Base-by-base conservation (phyloP, 2,329 filamentous ascomycete species). In the Helminthosporium solani region DNA sequence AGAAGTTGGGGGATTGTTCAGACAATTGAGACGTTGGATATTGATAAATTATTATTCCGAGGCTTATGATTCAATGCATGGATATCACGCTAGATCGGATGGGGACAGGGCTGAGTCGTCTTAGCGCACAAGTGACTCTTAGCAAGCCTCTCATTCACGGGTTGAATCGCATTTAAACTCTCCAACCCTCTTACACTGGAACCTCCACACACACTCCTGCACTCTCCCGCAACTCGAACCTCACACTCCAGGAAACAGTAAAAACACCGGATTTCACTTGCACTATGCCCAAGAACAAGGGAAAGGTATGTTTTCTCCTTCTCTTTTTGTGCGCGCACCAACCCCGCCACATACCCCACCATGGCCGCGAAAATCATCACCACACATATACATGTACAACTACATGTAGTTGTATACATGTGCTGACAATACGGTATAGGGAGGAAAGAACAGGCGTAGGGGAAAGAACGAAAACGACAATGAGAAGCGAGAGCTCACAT, bases 271-370 rank as follows among this genome's bases (percentile, higher is more conserved):
- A 33, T 42, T 51, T 30, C 47, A 38, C 34, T 16, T 56, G 63
- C 75, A 85, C 75, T 53, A 96, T 96, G 91, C 91, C 91, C 70
- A 96, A 96, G 89, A 96, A 96, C 75, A 96, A 96, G 86, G 91
- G 91, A 91, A 96, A 96, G 79, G 90, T 95, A 80, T 71, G 64
- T 60, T n/a, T 35, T 49, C 14, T 19, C 20, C 37, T n/a, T 44
- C n/a, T n/a, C 23, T 25, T 5, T 6, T 23, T 31, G 35, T 56
- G 19, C 20, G 47, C 42, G 52, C 53, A 48, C 52, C 39, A 52
- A 49, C 60, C 57, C 61, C 60, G 47, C 58, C 49, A 52, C 47
- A 48, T 56, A 57, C 55, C 58, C 61, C 58, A 54, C 58, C 55
- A 56, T 46, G 16, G 21, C 28, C 27, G 28, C 34, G 41, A 15